Evolutionary conservation across 768 basidiomycete species (phyloP), one percentile per base, ranked within the genome.

Genomic region (Lanmaoa pseudosensibilis): DNA sequence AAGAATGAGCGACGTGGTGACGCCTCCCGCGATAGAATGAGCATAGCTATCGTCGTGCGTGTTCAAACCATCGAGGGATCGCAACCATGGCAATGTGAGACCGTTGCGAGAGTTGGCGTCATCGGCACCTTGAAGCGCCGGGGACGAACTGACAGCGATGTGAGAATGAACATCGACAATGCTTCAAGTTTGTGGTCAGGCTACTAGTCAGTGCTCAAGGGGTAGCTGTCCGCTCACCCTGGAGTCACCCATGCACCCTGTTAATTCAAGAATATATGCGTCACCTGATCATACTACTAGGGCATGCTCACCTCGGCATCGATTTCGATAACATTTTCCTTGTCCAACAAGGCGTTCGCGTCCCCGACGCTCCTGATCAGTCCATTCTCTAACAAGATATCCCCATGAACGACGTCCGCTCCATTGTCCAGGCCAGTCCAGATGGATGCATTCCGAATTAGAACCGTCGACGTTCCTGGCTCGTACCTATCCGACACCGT

Each of bases 371-470:
- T 74, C 47, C 79, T 73, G 57, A 92, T 79, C 16, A 92, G 50
- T 0, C 91, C 90, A 48, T 80, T 75, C 55, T 86, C 80, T 15
- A 93, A 66, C 0, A 86, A 71, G 4, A 93, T 67, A 50, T 86
- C 83, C 0, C 84, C 85, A n/a, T 73, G 71, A 11, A 87, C 59
- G 9, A 86, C 65, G 59, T 88, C 81, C 6, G 71, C 73, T 1
- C 89, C 90, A 33, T 80, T 74, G 11, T 77, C 61, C 9, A 74
- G 70, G 0, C 90, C 92, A 3, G 90, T 91, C 92, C 92, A 94
- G 30, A 93, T 80, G 6, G 81, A 84, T 11, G 85, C 89, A 66
- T 93, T 90, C 55, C 74, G 78, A 33, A 94, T 77, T 27, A 85
- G 73, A 2, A 79, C 75, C 1, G 84, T 67, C 4, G 64, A 65